Evolutionary conservation across 768 basidiomycete genomes (phyloP).

Genomic region (Boletellus ananas): DNA sequence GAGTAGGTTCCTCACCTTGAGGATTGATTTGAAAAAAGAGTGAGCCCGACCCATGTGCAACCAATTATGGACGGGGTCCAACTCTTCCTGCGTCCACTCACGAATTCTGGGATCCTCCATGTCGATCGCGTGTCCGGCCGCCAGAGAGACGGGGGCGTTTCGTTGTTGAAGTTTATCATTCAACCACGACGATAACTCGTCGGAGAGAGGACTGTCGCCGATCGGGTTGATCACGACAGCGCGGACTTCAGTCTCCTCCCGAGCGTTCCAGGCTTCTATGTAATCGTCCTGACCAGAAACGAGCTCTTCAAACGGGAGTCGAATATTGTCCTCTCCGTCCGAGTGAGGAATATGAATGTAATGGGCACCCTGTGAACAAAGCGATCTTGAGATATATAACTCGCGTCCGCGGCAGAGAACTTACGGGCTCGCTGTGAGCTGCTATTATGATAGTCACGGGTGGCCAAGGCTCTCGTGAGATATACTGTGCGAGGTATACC

Average conservation of each 20-base stretch:
- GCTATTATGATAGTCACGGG: constrained; percentile 28
- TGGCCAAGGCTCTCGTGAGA: constrained; percentile 26
- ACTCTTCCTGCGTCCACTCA: constrained; percentile 38
- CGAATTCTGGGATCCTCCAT: constrained; percentile 39
- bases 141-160: constrained; percentile 21
- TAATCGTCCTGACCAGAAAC: constrained; percentile 23
- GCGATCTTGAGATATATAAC: not conserved
- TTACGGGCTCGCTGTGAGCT: constrained; percentile 26
- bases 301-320: constrained; percentile 24
- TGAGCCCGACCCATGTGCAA: constrained; percentile 32
- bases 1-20: constrained; percentile 20
- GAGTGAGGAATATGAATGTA: constrained; percentile 27
- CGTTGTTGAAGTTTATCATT: constrained; percentile 25
- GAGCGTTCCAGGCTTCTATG: constrained; percentile 8
- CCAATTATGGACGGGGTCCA: constrained; percentile 33
- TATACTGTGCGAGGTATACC: constrained; percentile 55
- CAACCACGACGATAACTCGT: constrained; percentile 32
- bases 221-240: constrained; percentile 18
- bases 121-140: constrained; percentile 16
- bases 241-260: constrained; percentile 17
- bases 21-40: constrained; percentile 23
- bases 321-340: constrained; percentile 10
- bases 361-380: constrained; percentile 19
- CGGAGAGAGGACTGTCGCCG: constrained; percentile 30
- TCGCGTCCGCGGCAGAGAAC: not conserved